These are phyloP conservation scores for Trypanosoma cruzi DNA, from an alignment of 208 protist species.

Conservation along the genomic window DNA sequence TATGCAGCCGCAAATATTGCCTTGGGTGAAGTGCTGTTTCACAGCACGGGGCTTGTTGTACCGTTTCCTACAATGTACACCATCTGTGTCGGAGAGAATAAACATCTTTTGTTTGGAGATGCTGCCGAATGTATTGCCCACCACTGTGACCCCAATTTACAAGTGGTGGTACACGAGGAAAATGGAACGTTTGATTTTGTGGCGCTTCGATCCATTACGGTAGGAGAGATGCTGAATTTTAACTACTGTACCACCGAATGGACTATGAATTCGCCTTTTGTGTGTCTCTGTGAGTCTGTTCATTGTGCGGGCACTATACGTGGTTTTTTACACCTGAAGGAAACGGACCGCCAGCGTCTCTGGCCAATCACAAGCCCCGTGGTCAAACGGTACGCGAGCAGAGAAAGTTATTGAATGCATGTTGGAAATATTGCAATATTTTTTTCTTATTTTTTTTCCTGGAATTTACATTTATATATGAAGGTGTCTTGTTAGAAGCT, in stretches of 20 bases:
- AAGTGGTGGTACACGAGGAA: conserved; percentile 50
- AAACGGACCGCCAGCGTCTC: conserved; percentile 65
- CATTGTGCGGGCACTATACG: conserved; percentile 59
- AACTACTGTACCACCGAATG: conserved; percentile 92
- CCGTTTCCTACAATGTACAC: conserved; percentile 92
- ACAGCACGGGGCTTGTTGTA: conserved; percentile 70
- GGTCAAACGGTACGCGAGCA: conserved; percentile 34
- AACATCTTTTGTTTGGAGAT: conserved; percentile 85
- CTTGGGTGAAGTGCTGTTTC: conserved; percentile 55
- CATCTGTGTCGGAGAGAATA: conserved; percentile 71
- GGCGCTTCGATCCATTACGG: conserved; percentile 53
- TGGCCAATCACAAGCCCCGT: conserved; percentile 76
- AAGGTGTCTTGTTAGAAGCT: background rate
- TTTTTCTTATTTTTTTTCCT: conserved; percentile 7
- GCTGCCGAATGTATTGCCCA: conserved; percentile 90
- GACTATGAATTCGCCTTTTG: conserved; percentile 86
- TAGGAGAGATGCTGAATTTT: conserved; percentile 84
- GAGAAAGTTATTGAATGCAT: background rate
- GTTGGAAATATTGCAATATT: conserved; percentile 9
- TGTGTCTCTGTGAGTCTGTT: conserved; percentile 77
- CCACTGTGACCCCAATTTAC: conserved; percentile 87
- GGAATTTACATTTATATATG: background rate
- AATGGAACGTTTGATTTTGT: conserved; percentile 74
- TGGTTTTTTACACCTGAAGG: conserved; percentile 69
- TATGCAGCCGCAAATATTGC: conserved; percentile 60